These are phyloP conservation scores for Penicillium sp. DNA, from an alignment of 2,329 filamentous ascomycete species.

Conservation along the genomic window DNA sequence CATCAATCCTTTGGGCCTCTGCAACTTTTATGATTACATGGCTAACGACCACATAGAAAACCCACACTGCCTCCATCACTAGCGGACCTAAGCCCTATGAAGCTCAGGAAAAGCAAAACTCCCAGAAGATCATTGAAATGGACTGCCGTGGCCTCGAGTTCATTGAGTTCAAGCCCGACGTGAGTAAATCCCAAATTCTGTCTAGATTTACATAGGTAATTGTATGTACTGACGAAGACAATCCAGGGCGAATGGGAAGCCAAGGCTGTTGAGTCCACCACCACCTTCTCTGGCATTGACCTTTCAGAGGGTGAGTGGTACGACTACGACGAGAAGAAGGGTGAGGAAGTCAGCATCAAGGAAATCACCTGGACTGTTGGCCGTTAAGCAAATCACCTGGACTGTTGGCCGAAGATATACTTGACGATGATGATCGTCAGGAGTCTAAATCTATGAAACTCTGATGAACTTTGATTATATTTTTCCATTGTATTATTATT, in stretches of 20 bases:
- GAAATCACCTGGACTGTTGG: conserved; percentile 84
- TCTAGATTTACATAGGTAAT: background rate
- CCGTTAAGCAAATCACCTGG: conserved; percentile 68
- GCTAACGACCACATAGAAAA: conserved; percentile 33
- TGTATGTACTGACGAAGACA: conserved; percentile 6
- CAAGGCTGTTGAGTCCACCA: conserved; percentile 74
- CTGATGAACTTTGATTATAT: conserved; percentile 11
- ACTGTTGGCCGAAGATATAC: conserved; percentile 64
- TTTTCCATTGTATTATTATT: conserved; percentile 5
- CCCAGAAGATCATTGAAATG: conserved; percentile 79
- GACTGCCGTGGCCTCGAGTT: conserved; percentile 96
- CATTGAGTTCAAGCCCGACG: conserved; percentile 84
- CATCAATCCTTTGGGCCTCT: background rate
- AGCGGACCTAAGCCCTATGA: conserved; percentile 69
- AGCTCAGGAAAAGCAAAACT: conserved; percentile 55
- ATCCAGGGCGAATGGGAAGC: conserved; percentile 83
- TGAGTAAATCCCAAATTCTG: conserved; percentile 43
- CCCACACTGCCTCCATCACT: conserved; percentile 74
- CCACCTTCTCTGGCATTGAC: conserved; percentile 80
- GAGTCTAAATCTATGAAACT: conserved; percentile 1
- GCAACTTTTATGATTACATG: background rate
- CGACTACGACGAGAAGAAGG: conserved; percentile 93
- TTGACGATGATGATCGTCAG: background rate
- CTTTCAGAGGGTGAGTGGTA: conserved; percentile 92
- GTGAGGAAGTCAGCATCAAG: conserved; percentile 89